Conservation (phyloP, 257 asterid genomes). For the Cordia subcordata region DNA sequence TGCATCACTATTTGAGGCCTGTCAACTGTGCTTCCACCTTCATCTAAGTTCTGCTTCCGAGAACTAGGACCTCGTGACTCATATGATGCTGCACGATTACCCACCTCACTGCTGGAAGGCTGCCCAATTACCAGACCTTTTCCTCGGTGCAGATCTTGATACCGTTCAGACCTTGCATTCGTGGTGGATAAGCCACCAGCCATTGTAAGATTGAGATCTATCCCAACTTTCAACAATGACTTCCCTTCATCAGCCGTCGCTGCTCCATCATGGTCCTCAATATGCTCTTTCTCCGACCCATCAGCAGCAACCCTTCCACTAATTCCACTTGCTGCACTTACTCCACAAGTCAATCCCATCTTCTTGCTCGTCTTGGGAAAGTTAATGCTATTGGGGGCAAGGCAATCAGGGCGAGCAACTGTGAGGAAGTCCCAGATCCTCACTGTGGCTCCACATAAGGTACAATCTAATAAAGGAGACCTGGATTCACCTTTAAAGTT, state of each 20-base stretch:
- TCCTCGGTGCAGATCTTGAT: slow-evolving; percentile 48
- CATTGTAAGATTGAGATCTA: slow-evolving; percentile 78
- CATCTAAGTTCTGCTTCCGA: slow-evolving; percentile 85
- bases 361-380: slow-evolving; percentile 86
- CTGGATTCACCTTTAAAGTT: slow-evolving; percentile 45
- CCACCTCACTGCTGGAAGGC: slow-evolving; percentile 94
- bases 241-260: slow-evolving; percentile 78
- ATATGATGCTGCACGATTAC: slow-evolving; percentile 92
- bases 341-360: slow-evolving; percentile 81
- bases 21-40: slow-evolving; percentile 98
- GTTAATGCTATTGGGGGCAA: slow-evolving; percentile 68
- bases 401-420: slow-evolving; percentile 70
- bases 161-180: slow-evolving; percentile 47
- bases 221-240: slow-evolving; percentile 70
- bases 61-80: slow-evolving; percentile 97
- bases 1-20: slow-evolving; percentile 62
- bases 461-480: slow-evolving; percentile 90
- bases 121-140: slow-evolving; percentile 61
- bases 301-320: slow-evolving; percentile 87
- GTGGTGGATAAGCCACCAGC: slow-evolving; percentile 76
- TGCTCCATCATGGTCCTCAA: slow-evolving; percentile 79
- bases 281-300: slow-evolving; percentile 72
- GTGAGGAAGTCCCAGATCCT: slow-evolving; percentile 90
- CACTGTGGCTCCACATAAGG: slow-evolving; percentile 97
- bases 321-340: slow-evolving; percentile 99